A percentile compares a stretch with the other conserved stretches of the same genome.
Evolutionary conservation across 208 protist species (phyloP).

Genomic region (Balamuthia mandrillaris): DNA sequence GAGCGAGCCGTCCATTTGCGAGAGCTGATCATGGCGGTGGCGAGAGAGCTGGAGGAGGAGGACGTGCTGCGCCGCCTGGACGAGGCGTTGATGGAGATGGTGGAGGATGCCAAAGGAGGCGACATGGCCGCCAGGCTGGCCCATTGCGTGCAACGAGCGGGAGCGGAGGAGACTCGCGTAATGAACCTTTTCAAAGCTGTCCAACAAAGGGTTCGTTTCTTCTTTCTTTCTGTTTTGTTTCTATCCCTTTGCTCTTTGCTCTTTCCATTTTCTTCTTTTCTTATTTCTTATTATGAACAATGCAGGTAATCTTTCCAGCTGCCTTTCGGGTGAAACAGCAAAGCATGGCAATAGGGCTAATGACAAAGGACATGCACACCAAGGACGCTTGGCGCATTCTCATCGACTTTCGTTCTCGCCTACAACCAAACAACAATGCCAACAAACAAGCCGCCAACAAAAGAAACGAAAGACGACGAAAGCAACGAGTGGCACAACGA

Average conservation of each 20-base stretch:
- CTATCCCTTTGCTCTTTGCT: too few relatives aligned
- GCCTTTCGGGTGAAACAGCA: neutral
- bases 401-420: neutral
- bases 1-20: neutral
- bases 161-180: too few relatives aligned
- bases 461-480: too few relatives aligned
- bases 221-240: too few relatives aligned
- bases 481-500: too few relatives aligned
- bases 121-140: too few relatives aligned
- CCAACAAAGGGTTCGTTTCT: too few relatives aligned
- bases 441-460: too few relatives aligned
- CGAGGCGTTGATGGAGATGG: neutral
- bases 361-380: conserved; percentile 30
- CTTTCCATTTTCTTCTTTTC: too few relatives aligned
- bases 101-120: neutral
- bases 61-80: neutral
- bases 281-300: too few relatives aligned
- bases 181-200: conserved; percentile 19
- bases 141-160: too few relatives aligned
- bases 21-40: neutral
- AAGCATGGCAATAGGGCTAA: neutral
- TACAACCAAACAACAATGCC: too few relatives aligned
- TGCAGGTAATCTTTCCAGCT: neutral
- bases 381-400: conserved; percentile 24
- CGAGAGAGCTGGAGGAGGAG: neutral